A percentile compares a stretch with the other conserved stretches of the same genome.
Conservation (phyloP, 2,329 filamentous ascomycete genomes). For the Colletotrichum somersetense region DNA sequence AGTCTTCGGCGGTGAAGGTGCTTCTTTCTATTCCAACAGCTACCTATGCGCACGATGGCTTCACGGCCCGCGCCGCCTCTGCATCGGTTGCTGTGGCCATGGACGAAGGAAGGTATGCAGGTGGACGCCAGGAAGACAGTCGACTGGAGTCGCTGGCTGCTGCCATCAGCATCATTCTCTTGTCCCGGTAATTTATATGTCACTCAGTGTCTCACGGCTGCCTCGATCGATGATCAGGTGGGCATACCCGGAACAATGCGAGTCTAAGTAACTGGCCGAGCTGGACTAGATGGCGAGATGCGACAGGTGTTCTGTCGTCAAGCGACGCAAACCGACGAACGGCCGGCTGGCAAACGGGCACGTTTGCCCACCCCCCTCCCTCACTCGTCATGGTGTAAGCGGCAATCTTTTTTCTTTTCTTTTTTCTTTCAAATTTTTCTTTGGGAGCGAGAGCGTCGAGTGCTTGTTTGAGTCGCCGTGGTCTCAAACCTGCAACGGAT, state of each 20-base stretch:
- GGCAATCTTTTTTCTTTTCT: neutral
- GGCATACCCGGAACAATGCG: neutral
- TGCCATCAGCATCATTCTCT: neutral
- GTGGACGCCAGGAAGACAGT: neutral
- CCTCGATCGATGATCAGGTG: neutral
- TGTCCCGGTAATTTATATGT: neutral
- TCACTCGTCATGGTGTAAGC: neutral
- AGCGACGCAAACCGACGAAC: conserved; percentile 2
- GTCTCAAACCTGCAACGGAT: conserved; percentile 23
- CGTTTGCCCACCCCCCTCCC: conserved; percentile 17
- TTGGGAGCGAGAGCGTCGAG: neutral
- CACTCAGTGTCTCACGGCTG: neutral
- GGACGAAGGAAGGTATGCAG: neutral
- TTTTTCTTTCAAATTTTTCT: too few relatives aligned
- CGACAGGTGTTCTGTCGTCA: conserved; percentile 20
- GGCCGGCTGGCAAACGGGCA: conserved; percentile 4
- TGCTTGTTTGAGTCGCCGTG: conserved; percentile 16
- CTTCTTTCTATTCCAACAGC: neutral
- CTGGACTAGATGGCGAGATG: conserved; percentile 14
- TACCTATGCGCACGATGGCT: neutral
- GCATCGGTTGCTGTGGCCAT: neutral
- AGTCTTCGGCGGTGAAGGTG: neutral
- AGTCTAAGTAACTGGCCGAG: neutral
- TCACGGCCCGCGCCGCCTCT: neutral
- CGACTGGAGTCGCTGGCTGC: neutral